Evolutionary conservation across 805 yeast species (phyloP).

Genomic region (Huiozyma sinensis): DNA sequence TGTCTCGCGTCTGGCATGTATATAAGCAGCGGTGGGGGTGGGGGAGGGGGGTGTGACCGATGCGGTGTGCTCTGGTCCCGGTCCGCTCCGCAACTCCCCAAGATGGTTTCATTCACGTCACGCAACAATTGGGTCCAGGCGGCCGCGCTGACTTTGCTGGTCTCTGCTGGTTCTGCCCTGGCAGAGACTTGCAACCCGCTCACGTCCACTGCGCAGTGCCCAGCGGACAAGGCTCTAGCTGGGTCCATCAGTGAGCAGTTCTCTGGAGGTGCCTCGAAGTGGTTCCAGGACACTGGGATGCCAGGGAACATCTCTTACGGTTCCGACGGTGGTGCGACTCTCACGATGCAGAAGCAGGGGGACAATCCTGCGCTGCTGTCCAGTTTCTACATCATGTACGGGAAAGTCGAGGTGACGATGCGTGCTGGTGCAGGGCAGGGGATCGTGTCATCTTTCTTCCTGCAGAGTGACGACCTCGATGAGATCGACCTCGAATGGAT

Average conservation of each 20-base stretch:
- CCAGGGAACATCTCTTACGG: conserved; percentile 37
- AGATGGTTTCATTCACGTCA: too few species aligned
- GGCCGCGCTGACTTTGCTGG: too few species aligned
- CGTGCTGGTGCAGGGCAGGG: conserved; percentile 74
- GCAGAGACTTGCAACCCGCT: conserved; percentile 36
- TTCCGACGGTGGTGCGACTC: conserved; percentile 45
- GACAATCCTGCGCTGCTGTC: conserved; percentile 76
- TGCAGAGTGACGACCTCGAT: conserved; percentile 78
- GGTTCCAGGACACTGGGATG: conserved; percentile 33
- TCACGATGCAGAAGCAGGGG: conserved; percentile 49
- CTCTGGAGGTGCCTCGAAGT: conserved; percentile 30
- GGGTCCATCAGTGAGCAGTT: conserved; percentile 45
- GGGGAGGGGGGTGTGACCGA: too few species aligned
- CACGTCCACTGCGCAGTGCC: conserved; percentile 26
- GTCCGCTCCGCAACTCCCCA: too few species aligned
- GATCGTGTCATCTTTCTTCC: conserved; percentile 66
- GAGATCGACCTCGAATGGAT: conserved; percentile 86
- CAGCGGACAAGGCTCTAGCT: conserved; percentile 53
- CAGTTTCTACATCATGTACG: conserved; percentile 80
- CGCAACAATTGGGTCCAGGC: too few species aligned
- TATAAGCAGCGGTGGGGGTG: too few species aligned
- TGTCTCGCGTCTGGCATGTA: too few species aligned
- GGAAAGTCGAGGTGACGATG: conserved; percentile 62
- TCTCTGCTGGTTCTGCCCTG: conserved; percentile 1
- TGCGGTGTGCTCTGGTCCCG: too few species aligned